Conservation (phyloP, 2,329 filamentous ascomycete species). For the Coleophoma crateriformis region DNA sequence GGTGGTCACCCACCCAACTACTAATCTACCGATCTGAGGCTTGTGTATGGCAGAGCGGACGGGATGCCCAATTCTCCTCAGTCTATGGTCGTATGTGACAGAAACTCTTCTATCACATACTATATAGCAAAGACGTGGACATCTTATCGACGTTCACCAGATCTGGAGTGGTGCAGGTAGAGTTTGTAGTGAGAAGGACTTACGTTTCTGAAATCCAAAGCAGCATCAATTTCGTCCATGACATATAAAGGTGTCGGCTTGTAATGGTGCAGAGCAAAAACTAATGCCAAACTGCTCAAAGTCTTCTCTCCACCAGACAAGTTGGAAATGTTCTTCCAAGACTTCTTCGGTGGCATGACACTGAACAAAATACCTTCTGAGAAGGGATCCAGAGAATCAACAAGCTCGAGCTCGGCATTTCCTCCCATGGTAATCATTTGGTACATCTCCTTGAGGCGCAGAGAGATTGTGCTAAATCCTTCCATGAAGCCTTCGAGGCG, state of each 20-base stretch:
- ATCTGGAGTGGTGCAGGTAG: too few relatives aligned
- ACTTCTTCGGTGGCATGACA: conserved; percentile 99
- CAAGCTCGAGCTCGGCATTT: conserved; percentile 94
- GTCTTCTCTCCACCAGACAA: conserved; percentile 97
- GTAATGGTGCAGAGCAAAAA: conserved; percentile 98
- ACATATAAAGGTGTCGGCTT: conserved; percentile 97
- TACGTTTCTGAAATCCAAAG: conserved; percentile 95
- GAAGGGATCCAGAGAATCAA: conserved; percentile 94
- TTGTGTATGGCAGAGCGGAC: too few relatives aligned
- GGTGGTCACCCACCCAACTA: too few relatives aligned
- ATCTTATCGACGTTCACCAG: background rate
- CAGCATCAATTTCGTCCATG: conserved; percentile 99
- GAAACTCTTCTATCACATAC: background rate
- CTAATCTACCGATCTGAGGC: too few relatives aligned
- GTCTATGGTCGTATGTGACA: background rate
- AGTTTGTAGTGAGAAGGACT: conserved; percentile 34
- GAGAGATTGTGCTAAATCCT: conserved; percentile 88
- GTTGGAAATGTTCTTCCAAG: conserved; percentile 99
- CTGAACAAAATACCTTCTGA: conserved; percentile 94
- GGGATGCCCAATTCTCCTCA: too few relatives aligned
- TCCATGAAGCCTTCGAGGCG: conserved; percentile 98
- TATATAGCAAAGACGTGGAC: background rate
- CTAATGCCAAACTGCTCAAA: conserved; percentile 81
- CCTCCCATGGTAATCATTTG: conserved; percentile 99
- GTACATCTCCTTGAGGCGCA: conserved; percentile 98